Evolutionary conservation across 768 basidiomycete genomes (phyloP).

Genomic region (Fibroporia radiculosa): DNA sequence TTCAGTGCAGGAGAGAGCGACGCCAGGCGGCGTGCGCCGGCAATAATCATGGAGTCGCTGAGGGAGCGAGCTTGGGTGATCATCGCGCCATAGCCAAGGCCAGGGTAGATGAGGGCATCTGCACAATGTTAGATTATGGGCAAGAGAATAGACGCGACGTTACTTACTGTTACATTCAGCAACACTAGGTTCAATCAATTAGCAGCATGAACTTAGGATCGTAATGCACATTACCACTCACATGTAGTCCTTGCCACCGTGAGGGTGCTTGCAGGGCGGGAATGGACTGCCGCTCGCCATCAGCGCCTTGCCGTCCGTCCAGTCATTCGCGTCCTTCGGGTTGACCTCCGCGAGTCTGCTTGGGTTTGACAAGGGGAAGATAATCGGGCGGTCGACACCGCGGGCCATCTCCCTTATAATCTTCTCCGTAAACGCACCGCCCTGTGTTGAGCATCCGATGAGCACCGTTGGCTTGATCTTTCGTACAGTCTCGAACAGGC

Average conservation of each 20-base stretch:
- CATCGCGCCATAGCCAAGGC: constrained; percentile 76
- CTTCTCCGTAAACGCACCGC: constrained; percentile 72
- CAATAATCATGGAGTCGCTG: constrained; percentile 85
- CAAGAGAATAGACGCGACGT: background rate
- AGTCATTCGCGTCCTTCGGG: constrained; percentile 62
- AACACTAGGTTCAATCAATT: constrained; percentile 35
- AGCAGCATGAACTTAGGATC: background rate
- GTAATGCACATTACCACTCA: constrained; percentile 28
- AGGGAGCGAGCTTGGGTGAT: constrained; percentile 54
- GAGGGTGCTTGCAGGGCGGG: constrained; percentile 55
- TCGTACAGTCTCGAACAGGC: constrained; percentile 63
- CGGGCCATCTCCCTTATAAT: constrained; percentile 62
- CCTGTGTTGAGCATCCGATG: constrained; percentile 76
- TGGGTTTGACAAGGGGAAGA: constrained; percentile 81
- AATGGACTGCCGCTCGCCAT: constrained; percentile 85
- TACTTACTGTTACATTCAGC: constrained; percentile 63
- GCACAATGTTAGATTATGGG: background rate
- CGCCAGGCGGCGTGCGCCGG: constrained; percentile 68
- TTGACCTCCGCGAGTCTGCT: constrained; percentile 68
- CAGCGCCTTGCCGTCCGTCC: constrained; percentile 75
- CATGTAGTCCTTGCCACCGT: constrained; percentile 56
- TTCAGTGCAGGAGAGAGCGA: constrained; percentile 66
- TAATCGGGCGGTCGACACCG: constrained; percentile 66
- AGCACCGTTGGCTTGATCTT: constrained; percentile 72
- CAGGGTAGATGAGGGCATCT: constrained; percentile 81